Evolutionary conservation across 106 monocot genomes (phyloP).

Genomic region (Narthecium ossifragum): DNA sequence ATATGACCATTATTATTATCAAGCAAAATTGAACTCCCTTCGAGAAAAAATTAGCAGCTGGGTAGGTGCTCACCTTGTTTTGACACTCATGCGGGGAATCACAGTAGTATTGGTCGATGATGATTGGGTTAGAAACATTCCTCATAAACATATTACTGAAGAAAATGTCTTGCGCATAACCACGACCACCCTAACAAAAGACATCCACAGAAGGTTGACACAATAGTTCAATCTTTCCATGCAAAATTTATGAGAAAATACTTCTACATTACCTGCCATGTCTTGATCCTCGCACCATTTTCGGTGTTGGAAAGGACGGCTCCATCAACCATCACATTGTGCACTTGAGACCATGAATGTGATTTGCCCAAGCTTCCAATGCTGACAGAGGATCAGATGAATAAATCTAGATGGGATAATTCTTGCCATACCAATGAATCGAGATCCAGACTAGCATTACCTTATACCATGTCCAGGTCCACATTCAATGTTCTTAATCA

Average conservation of each 20-base stretch:
- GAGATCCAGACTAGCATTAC: constrained; percentile 17
- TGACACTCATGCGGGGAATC: constrained; percentile 44
- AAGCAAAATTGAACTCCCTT: background rate
- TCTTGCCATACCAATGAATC: background rate
- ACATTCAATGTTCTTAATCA: constrained; percentile 45
- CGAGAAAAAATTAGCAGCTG: background rate
- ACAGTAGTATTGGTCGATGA: constrained; percentile 84
- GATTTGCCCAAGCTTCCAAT: constrained; percentile 80
- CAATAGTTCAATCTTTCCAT: background rate
- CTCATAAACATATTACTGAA: constrained; percentile 52
- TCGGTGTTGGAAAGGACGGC: constrained; percentile 48
- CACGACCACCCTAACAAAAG: constrained; percentile 42
- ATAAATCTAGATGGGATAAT: background rate
- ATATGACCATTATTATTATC: background rate
- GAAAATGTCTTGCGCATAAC: constrained; percentile 40
- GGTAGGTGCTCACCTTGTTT: constrained; percentile 39
- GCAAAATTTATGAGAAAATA: background rate
- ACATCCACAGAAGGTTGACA: background rate
- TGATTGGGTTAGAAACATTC: constrained; percentile 75
- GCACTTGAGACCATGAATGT: constrained; percentile 25
- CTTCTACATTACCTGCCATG: constrained; percentile 59
- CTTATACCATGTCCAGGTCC: constrained; percentile 95
- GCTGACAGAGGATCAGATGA: constrained; percentile 19
- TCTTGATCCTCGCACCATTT: constrained; percentile 81
- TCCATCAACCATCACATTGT: constrained; percentile 37